Conservation (phyloP, 73 alveolate species). For the Uronychia setigera region DNA sequence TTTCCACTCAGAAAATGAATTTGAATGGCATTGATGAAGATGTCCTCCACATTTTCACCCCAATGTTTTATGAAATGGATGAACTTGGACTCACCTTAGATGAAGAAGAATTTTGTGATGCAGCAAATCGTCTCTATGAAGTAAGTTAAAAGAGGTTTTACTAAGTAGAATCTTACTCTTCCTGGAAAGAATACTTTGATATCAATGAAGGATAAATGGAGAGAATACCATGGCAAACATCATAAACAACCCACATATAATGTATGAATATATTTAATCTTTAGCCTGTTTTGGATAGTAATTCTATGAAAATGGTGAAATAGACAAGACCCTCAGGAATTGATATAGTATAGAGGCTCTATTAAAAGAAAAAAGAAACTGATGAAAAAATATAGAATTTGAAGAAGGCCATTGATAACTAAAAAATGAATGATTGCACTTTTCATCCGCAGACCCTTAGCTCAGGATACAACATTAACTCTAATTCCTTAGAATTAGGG, state of each 20-base stretch:
- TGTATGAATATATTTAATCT: too few relatives aligned
- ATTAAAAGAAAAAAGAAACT: slow-evolving; percentile 33
- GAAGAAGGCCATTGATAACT: slow-evolving; percentile 20
- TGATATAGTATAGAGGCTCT: slow-evolving; percentile 34
- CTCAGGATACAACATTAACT: background rate
- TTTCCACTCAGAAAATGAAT: slow-evolving; percentile 32
- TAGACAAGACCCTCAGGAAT: slow-evolving; percentile 29
- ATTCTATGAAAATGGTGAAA: slow-evolving; percentile 53
- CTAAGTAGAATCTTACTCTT: slow-evolving; percentile 1
- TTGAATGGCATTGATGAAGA: slow-evolving; percentile 6
- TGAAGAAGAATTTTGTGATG: slow-evolving; percentile 28
- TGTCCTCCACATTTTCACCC: slow-evolving; percentile 30
- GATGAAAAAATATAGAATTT: slow-evolving; percentile 32
- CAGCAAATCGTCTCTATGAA: slow-evolving; percentile 23
- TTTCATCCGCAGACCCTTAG: slow-evolving; percentile 50
- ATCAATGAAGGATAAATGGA: slow-evolving; percentile 23
- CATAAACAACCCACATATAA: background rate
- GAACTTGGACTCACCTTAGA: slow-evolving; percentile 32
- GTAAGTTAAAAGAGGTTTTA: background rate
- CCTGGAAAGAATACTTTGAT: slow-evolving; percentile 20
- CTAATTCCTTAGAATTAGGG: background rate
- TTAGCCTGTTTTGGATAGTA: slow-evolving; percentile 42
- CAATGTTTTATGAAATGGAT: slow-evolving; percentile 36
- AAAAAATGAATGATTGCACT: slow-evolving; percentile 56
- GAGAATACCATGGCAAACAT: background rate